These are phyloP conservation scores for Musa acuminata DNA, from an alignment of 176 grass and related monocot species.

Conservation along the genomic window DNA sequence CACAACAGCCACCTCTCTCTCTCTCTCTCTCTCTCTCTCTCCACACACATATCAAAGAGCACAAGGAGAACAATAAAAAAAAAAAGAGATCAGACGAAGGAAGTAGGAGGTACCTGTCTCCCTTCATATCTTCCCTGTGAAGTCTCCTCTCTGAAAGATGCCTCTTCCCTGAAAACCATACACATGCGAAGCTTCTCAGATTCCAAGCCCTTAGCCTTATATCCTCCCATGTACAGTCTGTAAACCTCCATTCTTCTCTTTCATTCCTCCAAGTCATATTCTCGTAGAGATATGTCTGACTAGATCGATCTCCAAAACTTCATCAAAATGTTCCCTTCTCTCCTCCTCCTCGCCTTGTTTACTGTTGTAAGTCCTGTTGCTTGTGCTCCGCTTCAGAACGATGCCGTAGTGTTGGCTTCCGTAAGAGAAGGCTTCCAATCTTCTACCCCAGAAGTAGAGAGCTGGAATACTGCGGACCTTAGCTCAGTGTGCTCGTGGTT, in stretches of 20 bases:
- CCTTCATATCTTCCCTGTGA: constrained; percentile 45
- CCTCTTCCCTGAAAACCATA: constrained; percentile 23
- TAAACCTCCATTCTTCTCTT: constrained; percentile 5
- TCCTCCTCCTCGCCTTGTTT: constrained; percentile 9
- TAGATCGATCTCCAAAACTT: neutral
- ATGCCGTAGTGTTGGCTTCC: constrained; percentile 44
- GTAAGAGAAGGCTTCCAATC: constrained; percentile 39
- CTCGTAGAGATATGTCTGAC: neutral
- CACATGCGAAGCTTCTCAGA: constrained; percentile 81
- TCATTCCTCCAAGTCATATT: neutral
- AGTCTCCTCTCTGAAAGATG: constrained; percentile 21
- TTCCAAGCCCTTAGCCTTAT: constrained; percentile 36
- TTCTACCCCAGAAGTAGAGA: constrained; percentile 25
- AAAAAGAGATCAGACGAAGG: constrained; percentile 20
- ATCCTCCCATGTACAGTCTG: constrained; percentile 12
- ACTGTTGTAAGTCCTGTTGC: neutral
- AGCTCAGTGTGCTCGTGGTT: constrained; percentile 66
- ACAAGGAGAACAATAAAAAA: constrained; percentile 23
- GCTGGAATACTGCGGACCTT: constrained; percentile 43
- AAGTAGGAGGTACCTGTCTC: constrained; percentile 49
- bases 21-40: neutral
- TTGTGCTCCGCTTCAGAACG: constrained; percentile 28
- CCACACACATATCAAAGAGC: neutral
- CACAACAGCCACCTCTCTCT: neutral
- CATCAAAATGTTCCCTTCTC: neutral